A percentile compares a stretch with the other conserved stretches of the same genome.
Conservation (phyloP, 2,329 filamentous ascomycete species). For the Cercospora sp. region DNA sequence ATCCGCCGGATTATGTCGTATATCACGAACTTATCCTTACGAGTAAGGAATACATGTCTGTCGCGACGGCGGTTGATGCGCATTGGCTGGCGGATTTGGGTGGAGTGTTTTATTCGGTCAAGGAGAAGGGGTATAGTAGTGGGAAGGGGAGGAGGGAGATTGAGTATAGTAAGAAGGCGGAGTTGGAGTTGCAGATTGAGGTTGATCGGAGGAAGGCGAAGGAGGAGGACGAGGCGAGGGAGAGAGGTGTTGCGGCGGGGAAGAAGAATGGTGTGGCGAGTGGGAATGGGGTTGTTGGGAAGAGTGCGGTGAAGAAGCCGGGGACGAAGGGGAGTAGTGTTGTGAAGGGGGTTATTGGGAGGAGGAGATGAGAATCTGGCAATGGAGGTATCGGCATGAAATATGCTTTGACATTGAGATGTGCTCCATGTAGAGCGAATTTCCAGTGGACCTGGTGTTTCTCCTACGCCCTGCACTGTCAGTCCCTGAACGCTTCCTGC, state of each 20-base stretch:
- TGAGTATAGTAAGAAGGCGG: slow-evolving; percentile 36
- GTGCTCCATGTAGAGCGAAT: background rate
- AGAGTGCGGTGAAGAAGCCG: slow-evolving; percentile 23
- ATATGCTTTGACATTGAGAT: background rate
- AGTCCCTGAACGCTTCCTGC: too few species aligned
- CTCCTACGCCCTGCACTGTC: too few species aligned
- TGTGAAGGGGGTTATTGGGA: slow-evolving; percentile 35
- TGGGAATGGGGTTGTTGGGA: slow-evolving; percentile 11
- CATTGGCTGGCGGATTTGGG: slow-evolving; percentile 96
- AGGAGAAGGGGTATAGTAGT: slow-evolving; percentile 77
- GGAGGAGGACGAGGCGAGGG: slow-evolving; percentile 24
- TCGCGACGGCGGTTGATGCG: slow-evolving; percentile 91
- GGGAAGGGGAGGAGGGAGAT: slow-evolving; percentile 33
- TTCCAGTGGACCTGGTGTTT: too few species aligned
- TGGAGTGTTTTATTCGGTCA: slow-evolving; percentile 94
- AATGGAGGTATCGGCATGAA: background rate
- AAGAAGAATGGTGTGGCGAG: background rate
- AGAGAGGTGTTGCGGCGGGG: slow-evolving; percentile 6
- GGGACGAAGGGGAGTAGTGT: slow-evolving; percentile 32
- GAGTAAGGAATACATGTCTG: slow-evolving; percentile 96
- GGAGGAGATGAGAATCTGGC: slow-evolving; percentile 10
- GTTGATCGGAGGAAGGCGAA: slow-evolving; percentile 31
- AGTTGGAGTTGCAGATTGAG: slow-evolving; percentile 36
- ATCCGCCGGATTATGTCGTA: slow-evolving; percentile 93
- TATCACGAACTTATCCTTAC: slow-evolving; percentile 98